These are phyloP conservation scores for Saksenaea oblongispora DNA, from an alignment of 371 early-diverging fungal species.

Conservation along the genomic window DNA sequence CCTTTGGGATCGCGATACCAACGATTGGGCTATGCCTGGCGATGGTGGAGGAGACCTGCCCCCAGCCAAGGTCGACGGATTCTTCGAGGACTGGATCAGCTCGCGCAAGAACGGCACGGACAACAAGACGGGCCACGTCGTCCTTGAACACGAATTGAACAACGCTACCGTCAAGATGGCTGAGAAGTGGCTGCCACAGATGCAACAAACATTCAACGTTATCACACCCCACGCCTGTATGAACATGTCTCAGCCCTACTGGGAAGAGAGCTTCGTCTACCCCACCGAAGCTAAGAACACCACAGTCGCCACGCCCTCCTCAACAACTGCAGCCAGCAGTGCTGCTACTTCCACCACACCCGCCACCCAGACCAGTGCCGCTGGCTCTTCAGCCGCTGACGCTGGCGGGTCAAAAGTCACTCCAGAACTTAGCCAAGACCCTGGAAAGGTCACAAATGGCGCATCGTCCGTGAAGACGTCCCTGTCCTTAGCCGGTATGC, in stretches of 20 bases:
- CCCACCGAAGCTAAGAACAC: slow-evolving; percentile 12
- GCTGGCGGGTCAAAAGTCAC: background rate
- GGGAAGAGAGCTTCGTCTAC: slow-evolving; percentile 28
- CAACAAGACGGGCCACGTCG: slow-evolving; percentile 36
- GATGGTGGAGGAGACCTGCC: slow-evolving; percentile 41
- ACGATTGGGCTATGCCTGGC: slow-evolving; percentile 35
- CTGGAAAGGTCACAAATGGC: background rate
- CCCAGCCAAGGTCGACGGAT: slow-evolving; percentile 34
- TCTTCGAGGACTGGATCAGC: slow-evolving; percentile 43
- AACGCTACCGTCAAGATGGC: slow-evolving; percentile 37
- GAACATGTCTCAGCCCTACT: slow-evolving; percentile 34
- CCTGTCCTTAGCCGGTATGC: background rate
- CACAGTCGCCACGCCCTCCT: background rate
- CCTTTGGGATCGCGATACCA: slow-evolving; percentile 21
- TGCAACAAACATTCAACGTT: slow-evolving; percentile 30
- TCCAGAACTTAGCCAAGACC: background rate
- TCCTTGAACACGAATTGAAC: slow-evolving; percentile 43
- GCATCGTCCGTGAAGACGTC: background rate
- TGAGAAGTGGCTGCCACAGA: slow-evolving; percentile 37
- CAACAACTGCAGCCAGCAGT: background rate
- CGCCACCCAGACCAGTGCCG: background rate
- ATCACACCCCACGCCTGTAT: slow-evolving; percentile 33
- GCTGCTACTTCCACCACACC: background rate
- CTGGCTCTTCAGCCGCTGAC: background rate
- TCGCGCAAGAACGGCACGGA: slow-evolving; percentile 37